A percentile compares a stretch with the other conserved stretches of the same genome.
Evolutionary conservation across 2,329 filamentous ascomycete genomes (phyloP).

Genomic region (Clarireedia homoeocarpa): DNA sequence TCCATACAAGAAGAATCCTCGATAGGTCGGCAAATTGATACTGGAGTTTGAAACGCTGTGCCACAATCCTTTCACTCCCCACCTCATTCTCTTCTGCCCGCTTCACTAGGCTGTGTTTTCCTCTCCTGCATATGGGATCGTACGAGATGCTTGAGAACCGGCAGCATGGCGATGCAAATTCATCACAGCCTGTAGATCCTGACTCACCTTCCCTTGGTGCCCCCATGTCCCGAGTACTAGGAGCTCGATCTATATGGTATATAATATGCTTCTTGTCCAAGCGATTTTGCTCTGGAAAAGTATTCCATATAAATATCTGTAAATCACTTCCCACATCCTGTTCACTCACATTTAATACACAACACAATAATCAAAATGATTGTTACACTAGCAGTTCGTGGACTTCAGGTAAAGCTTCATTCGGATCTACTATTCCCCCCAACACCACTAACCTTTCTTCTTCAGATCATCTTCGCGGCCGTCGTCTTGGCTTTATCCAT

Average conservation of each 20-base stretch:
- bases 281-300: background rate
- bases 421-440: background rate
- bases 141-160: background rate
- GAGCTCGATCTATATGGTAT: background rate
- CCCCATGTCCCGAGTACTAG: no score
- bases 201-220: background rate
- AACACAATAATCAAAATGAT: constrained; percentile 16
- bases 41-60: constrained; percentile 13
- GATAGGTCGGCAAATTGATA: background rate
- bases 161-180: background rate
- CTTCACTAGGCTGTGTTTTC: background rate
- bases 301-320: no score
- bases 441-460: background rate
- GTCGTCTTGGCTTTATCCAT: constrained; percentile 22
- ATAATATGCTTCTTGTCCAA: background rate
- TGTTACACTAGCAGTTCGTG: constrained; percentile 18
- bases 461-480: constrained; percentile 19
- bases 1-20: background rate
- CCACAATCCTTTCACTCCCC: constrained; percentile 10
- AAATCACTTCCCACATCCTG: background rate
- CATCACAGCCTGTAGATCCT: background rate
- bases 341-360: background rate
- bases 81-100: background rate
- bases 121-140: no score
- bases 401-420: constrained; percentile 13